phyloP scores from a whole-genome alignment of 495 filamentous ascomycete species.

The Aspergillus hancockii region DNA sequence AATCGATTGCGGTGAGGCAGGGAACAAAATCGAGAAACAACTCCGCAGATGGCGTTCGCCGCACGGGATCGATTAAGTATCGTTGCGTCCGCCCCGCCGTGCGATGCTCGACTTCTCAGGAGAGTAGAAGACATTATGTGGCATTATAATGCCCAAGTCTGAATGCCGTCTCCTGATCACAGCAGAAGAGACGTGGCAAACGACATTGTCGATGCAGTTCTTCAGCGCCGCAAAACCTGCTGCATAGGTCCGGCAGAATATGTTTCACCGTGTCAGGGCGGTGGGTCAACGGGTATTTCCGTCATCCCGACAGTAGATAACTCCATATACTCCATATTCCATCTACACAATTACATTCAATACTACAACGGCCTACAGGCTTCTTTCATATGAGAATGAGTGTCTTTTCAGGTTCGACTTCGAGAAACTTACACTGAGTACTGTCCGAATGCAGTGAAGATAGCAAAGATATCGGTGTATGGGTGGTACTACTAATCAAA shows the following conservation, averaged over 20 bases:
- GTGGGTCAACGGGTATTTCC: neutral
- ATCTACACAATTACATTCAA: neutral
- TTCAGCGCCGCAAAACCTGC: constrained; percentile 21
- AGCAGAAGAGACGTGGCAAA: neutral
- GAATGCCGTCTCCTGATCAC: neutral
- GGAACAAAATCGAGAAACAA: constrained; percentile 8
- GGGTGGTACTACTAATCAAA: no score
- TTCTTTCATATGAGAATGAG: neutral
- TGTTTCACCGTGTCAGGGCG: constrained; percentile 9
- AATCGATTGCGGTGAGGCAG: constrained; percentile 5
- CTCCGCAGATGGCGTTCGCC: neutral
- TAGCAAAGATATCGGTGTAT: no score
- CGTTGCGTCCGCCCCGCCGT: constrained; percentile 17
- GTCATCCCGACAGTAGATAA: neutral
- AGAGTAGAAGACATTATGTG: constrained; percentile 30
- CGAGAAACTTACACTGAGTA: neutral
- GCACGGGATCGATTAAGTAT: constrained; percentile 5
- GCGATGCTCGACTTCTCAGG: constrained; percentile 25
- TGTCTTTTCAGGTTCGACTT: neutral
- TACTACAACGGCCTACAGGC: neutral
- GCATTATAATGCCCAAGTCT: constrained; percentile 13
- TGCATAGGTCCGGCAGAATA: constrained; percentile 19
- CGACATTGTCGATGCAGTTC: neutral
- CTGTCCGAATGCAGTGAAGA: no score
- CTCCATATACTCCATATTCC: neutral